A percentile compares a stretch with the other conserved stretches of the same genome.
These are phyloP conservation scores for Phytophthora tentaculata DNA, from an alignment of 352 stramenopile genomes.

Conservation along the genomic window DNA sequence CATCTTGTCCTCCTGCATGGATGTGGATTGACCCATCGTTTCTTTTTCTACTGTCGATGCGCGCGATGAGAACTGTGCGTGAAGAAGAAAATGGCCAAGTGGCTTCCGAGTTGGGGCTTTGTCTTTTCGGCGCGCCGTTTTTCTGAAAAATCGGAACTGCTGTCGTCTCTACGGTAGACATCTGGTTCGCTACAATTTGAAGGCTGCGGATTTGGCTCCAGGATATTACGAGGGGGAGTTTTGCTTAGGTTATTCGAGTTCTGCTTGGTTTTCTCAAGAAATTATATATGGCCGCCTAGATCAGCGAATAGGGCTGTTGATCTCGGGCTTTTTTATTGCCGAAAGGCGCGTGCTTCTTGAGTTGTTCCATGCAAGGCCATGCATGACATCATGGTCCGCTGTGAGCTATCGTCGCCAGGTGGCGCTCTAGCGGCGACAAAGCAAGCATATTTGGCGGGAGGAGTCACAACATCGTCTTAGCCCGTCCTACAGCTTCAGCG, in stretches of 20 bases:
- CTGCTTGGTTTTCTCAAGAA: constrained; percentile 27
- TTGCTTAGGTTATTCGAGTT: neutral
- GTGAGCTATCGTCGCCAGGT: constrained; percentile 12
- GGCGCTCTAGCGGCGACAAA: neutral
- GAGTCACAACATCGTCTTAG: constrained; percentile 1
- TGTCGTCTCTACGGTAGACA: constrained; percentile 29
- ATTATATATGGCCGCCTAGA: constrained; percentile 14
- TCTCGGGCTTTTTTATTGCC: constrained; percentile 17
- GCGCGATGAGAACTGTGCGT: neutral
- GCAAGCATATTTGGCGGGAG: constrained; percentile 4
- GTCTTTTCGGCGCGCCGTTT: constrained; percentile 22
- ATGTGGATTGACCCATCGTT: constrained; percentile 73
- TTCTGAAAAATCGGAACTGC: constrained; percentile 19
- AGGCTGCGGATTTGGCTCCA: constrained; percentile 16
- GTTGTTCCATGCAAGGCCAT: neutral
- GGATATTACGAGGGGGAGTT: constrained; percentile 22
- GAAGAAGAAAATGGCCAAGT: constrained; percentile 36
- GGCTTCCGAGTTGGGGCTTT: constrained; percentile 14
- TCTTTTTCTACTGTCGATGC: constrained; percentile 1
- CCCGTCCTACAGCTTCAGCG: neutral
- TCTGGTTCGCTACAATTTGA: constrained; percentile 19
- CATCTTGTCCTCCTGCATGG: constrained; percentile 76
- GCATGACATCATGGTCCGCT: constrained; percentile 25
- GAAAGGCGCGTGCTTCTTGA: constrained; percentile 16
- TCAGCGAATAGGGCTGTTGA: constrained; percentile 11